Evolutionary conservation across 257 asterid species (phyloP).

Genomic region (Primulina huaijiensis): DNA sequence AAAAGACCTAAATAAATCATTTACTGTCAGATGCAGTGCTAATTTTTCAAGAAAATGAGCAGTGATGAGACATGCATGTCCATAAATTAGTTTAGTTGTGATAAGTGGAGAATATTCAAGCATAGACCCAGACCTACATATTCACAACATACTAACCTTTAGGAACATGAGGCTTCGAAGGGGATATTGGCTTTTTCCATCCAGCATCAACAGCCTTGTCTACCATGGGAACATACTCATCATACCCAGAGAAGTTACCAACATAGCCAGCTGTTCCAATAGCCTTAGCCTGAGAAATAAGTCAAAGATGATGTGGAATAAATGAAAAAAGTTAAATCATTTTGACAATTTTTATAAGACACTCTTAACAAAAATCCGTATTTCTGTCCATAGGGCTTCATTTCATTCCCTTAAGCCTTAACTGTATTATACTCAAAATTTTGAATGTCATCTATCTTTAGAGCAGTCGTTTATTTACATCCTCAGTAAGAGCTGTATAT

Average conservation of each 20-base stretch:
- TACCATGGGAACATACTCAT: constrained; percentile 98
- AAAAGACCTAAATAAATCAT: neutral
- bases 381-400: neutral
- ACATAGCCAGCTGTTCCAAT: constrained; percentile 54
- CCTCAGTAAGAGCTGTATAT: neutral
- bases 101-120: neutral
- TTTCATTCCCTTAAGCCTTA: neutral
- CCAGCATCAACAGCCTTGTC: constrained; percentile 95
- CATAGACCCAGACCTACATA: constrained; percentile 14
- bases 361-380: neutral
- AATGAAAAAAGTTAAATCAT: neutral
- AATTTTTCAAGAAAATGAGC: neutral
- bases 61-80: neutral
- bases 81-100: neutral
- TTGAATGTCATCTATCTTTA: neutral
- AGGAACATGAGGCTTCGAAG: constrained; percentile 45
- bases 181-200: constrained; percentile 66
- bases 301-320: constrained; percentile 13
- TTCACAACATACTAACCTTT: constrained; percentile 48
- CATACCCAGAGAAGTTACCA: constrained; percentile 66
- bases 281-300: constrained; percentile 67
- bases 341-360: neutral
- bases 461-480: neutral
- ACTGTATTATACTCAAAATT: neutral
- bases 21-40: neutral